Evolutionary conservation across 108 stramenopile genomes (phyloP).

Genomic region (Cyclotella choctawhatcheeana): DNA sequence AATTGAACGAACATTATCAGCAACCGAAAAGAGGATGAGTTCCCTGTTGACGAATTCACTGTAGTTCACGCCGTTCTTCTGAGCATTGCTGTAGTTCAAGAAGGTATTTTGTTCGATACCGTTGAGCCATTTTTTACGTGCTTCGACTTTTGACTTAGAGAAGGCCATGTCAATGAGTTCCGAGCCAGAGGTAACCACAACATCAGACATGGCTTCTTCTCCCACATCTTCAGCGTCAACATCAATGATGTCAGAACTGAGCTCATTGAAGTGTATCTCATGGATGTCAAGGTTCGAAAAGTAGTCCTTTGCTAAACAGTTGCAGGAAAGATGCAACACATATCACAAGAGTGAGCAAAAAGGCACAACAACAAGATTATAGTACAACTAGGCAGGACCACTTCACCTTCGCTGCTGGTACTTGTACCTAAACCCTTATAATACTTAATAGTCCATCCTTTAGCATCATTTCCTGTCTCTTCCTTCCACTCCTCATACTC

Average conservation of each 20-base stretch:
- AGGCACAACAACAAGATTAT: neutral
- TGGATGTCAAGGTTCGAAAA: slow-evolving; percentile 80
- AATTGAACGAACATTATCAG: slow-evolving; percentile 96
- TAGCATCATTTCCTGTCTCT: slow-evolving; percentile 83
- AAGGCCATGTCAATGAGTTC: slow-evolving; percentile 99
- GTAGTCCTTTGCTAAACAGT: slow-evolving; percentile 67
- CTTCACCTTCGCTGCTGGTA: slow-evolving; percentile 94
- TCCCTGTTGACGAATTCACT: slow-evolving; percentile 97
- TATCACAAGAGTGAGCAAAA: neutral
- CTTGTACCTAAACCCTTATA: slow-evolving; percentile 99
- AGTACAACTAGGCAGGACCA: neutral
- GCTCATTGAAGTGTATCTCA: slow-evolving; percentile 67
- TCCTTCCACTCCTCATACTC: slow-evolving; percentile 96
- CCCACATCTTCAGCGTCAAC: slow-evolving; percentile 43
- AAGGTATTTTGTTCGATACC: slow-evolving; percentile 80
- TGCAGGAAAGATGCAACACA: neutral
- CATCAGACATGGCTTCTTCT: slow-evolving; percentile 14
- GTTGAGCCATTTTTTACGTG: slow-evolving; percentile 94
- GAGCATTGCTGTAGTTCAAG: slow-evolving; percentile 83
- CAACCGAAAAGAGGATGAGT: slow-evolving; percentile 94
- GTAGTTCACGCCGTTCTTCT: slow-evolving; percentile 79
- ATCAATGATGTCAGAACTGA: slow-evolving; percentile 58
- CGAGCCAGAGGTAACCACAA: slow-evolving; percentile 51
- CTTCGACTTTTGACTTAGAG: slow-evolving; percentile 91
- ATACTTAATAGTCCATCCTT: slow-evolving; percentile 97